Evolutionary conservation across 106 monocot genomes (phyloP).

Genomic region (Dioscorea dumetorum): DNA sequence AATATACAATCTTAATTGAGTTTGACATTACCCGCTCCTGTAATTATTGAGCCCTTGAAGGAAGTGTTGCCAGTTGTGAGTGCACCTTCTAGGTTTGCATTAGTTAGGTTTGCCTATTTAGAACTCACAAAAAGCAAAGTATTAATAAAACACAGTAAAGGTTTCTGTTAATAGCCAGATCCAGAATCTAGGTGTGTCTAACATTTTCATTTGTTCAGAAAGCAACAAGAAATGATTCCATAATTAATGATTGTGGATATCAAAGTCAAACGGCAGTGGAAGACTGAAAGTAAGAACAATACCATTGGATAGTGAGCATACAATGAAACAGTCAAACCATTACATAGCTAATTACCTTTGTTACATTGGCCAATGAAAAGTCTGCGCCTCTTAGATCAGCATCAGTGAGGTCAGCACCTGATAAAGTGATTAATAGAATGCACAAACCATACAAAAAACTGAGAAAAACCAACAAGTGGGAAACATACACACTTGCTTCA

Average conservation of each 20-base stretch:
- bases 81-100: slow-evolving; percentile 95
- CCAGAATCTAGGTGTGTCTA: too few species aligned
- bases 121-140: not conserved
- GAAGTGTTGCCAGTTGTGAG: slow-evolving; percentile 92
- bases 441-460: not conserved
- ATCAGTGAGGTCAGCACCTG: slow-evolving; percentile 92
- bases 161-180: not conserved
- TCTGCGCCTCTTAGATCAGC: slow-evolving; percentile 90
- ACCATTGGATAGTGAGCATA: too few species aligned
- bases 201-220: too few species aligned
- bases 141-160: not conserved
- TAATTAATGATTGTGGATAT: too few species aligned
- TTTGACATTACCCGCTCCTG: slow-evolving; percentile 60
- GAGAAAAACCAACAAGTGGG: not conserved
- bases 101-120: slow-evolving; percentile 74
- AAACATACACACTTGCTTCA: not conserved
- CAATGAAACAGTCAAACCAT: not conserved
- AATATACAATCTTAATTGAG: not conserved
- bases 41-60: slow-evolving; percentile 71
- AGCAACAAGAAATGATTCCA: too few species aligned
- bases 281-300: too few species aligned
- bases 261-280: too few species aligned
- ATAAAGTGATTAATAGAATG: not conserved
- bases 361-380: slow-evolving; percentile 82
- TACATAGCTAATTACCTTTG: slow-evolving; percentile 53